Base-by-base conservation (phyloP, 306 rosid species). In the Myrica gale region DNA sequence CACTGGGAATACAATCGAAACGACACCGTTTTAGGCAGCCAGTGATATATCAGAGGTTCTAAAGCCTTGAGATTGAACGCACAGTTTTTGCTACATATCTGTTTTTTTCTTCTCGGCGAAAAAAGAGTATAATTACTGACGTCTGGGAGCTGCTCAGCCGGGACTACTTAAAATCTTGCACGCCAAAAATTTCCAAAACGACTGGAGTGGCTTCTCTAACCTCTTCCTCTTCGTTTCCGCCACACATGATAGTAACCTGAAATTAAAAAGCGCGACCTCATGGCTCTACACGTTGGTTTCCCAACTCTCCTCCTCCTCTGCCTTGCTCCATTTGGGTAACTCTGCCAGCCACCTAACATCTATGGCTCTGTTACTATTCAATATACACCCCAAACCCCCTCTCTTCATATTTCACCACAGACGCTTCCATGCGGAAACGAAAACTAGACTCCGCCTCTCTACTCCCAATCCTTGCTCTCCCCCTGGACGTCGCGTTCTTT, bases 361-460 rank as follows among this genome's bases (percentile, higher is more conserved):
- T 60, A 91, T 91, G 97, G 83, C 92, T 76, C 73, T 67, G 21
- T 76, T 78, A n/a, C 88, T 90, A 75, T 52, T 88, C 50, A 82
- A 39, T 71, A 9, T 74, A 5, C 88, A 83, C 37, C 84, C 82
- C 20, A 42, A n/a, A 43, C 50, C 47, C 3, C 80, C 70, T 68
- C 72, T 37, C 0, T 39, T 72, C 72, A 66, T 26, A 76, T 6
- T 39, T 26, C 79, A 52, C 48, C 68, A 11, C 0, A 62, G 51
- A 17, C 78, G 70, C 53, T 71, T 82, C 61, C 77, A 32, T 68
- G 83, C 85, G 65, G 54, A 69, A 6, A 32, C 76, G 69, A 20
- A 4, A 9, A 5, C 77, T 37, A 19, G 76, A 44, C 60, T 60
- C 21, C 83, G 75, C 21, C 13, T 68, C 17, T 32, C 78, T 78